Percentiles rank a stretch among this genome's conserved stretches.
Evolutionary conservation across 2,329 filamentous ascomycete species (phyloP).

Genomic region (Fusarium sp.): DNA sequence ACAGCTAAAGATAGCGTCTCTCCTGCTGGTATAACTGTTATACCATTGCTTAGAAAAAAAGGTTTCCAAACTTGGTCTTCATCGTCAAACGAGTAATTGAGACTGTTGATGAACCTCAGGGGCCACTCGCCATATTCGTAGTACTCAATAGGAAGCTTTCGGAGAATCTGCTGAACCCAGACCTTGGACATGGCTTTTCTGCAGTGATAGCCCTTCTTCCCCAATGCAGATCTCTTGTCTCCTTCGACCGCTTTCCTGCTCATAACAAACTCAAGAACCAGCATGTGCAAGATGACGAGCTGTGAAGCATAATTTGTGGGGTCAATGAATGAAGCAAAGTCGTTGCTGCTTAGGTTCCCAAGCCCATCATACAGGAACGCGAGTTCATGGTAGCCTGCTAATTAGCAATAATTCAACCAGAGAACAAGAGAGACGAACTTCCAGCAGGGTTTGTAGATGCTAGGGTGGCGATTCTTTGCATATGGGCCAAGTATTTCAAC

Average conservation of each 20-base stretch:
- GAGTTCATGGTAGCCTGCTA: slow-evolving; percentile 39
- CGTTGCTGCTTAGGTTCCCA: slow-evolving; percentile 39
- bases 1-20: neutral
- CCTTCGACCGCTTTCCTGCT: slow-evolving; percentile 31
- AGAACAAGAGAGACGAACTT: slow-evolving; percentile 35
- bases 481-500: slow-evolving; percentile 43
- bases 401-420: neutral
- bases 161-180: slow-evolving; percentile 51
- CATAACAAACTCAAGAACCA: slow-evolving; percentile 47
- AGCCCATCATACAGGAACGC: slow-evolving; percentile 44
- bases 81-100: slow-evolving; percentile 36
- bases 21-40: slow-evolving; percentile 2
- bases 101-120: slow-evolving; percentile 33
- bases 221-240: neutral
- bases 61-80: slow-evolving; percentile 38
- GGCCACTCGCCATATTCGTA: slow-evolving; percentile 48
- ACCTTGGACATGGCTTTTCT: slow-evolving; percentile 46
- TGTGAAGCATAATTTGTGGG: slow-evolving; percentile 45
- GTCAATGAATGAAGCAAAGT: slow-evolving; percentile 47
- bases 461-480: slow-evolving; percentile 43
- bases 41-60: slow-evolving; percentile 29
- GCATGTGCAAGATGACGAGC: slow-evolving; percentile 51
- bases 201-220: slow-evolving; percentile 28
- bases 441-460: slow-evolving; percentile 40
- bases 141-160: slow-evolving; percentile 45